A percentile compares a stretch with the other conserved stretches of the same genome.
Evolutionary conservation across 495 filamentous ascomycete genomes (phyloP).

Genomic region (Aspergillus asperescens): DNA sequence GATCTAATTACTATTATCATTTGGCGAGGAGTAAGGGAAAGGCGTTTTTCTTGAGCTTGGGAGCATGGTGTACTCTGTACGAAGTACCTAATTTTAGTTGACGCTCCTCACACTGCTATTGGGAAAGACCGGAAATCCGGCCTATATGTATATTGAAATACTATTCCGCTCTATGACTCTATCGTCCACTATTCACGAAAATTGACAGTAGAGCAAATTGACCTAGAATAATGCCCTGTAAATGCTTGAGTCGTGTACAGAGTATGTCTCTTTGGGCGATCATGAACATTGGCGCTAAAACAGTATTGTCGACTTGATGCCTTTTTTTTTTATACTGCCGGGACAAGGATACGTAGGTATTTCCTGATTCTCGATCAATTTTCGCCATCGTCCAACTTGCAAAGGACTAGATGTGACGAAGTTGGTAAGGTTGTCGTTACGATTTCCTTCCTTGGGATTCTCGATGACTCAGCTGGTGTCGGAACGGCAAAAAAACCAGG

Average conservation of each 20-base stretch:
- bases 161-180: background rate
- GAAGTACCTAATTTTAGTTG: background rate
- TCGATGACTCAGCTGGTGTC: constrained; percentile 27
- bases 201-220: too few species aligned
- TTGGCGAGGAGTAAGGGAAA: constrained; percentile 5
- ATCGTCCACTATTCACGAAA: background rate
- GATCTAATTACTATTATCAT: constrained; percentile 1
- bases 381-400: too few species aligned
- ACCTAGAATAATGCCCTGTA: too few species aligned
- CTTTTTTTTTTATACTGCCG: too few species aligned
- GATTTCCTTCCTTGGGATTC: constrained; percentile 22
- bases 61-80: constrained; percentile 7
- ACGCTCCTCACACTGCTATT: constrained; percentile 7
- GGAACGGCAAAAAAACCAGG: constrained; percentile 26
- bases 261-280: too few species aligned
- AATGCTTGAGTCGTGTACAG: too few species aligned
- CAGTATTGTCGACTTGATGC: too few species aligned
- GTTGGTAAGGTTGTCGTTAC: too few species aligned
- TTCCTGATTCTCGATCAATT: too few species aligned
- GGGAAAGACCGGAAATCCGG: background rate
- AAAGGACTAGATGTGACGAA: too few species aligned
- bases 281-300: too few species aligned
- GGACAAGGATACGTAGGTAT: too few species aligned
- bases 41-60: background rate
- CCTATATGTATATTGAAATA: background rate